These are phyloP conservation scores for Starmerella cellae DNA, from an alignment of 805 yeast species.

Conservation along the genomic window DNA sequence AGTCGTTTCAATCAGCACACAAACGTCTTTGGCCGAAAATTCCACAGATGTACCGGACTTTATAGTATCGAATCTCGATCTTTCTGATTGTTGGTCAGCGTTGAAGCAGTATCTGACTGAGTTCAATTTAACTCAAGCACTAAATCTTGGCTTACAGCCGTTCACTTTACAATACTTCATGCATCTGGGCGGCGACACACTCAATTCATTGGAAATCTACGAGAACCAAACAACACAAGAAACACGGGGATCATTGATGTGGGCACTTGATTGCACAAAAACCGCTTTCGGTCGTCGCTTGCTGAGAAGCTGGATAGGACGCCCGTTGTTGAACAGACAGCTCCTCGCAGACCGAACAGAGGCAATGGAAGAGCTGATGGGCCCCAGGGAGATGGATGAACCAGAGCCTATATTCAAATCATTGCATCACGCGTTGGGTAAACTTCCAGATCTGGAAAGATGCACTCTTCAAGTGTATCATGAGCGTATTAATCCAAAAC, in stretches of 20 bases:
- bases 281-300: slow-evolving; percentile 64
- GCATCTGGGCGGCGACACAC: slow-evolving; percentile 50
- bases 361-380: slow-evolving; percentile 41
- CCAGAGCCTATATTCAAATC: slow-evolving; percentile 21
- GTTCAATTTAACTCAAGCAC: slow-evolving; percentile 42
- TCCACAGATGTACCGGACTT: background rate
- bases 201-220: slow-evolving; percentile 64
- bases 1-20: slow-evolving; percentile 8
- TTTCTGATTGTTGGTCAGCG: slow-evolving; percentile 25
- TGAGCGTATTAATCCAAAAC: slow-evolving; percentile 44
- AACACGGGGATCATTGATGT: slow-evolving; percentile 55
- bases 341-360: slow-evolving; percentile 48
- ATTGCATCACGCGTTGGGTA: slow-evolving; percentile 23
- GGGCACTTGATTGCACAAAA: slow-evolving; percentile 69
- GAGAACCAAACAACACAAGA: slow-evolving; percentile 45
- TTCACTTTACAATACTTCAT: slow-evolving; percentile 39
- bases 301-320: slow-evolving; percentile 57
- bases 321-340: slow-evolving; percentile 48
- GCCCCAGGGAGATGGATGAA: background rate
- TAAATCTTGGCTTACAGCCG: slow-evolving; percentile 37
- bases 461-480: slow-evolving; percentile 48
- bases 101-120: slow-evolving; percentile 42
- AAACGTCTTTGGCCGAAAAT: background rate
- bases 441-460: slow-evolving; percentile 45
- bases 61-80: background rate